Base-by-base conservation (phyloP, 1,284 basidiomycete genomes). In the Kwoniella shivajii region DNA sequence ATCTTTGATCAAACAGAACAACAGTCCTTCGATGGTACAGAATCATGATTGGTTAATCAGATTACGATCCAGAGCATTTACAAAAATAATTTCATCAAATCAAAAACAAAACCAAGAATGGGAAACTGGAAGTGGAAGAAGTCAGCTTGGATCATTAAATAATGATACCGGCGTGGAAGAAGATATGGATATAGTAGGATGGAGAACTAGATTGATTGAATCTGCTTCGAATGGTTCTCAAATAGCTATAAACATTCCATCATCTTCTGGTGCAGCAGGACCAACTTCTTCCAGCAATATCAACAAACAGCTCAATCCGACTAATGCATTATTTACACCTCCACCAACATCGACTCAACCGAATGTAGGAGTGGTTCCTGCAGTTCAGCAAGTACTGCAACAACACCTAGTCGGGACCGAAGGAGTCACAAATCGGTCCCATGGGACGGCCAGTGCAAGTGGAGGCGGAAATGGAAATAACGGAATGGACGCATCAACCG, bases 11-110 rank as follows among this genome's bases (percentile, higher is more conserved):
- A 50, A 56, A n/a, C 60, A 61, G 18, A 59, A 56, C 38, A 54
- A 46, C n/a, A 54, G 57, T 2, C 56, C 61, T 0, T 44, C 61
- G 4, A 66, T 67, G 54, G 39, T 59, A 3, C 60, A 64, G 43
- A 68, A 69, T 38, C 62, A 66, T 41, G 64, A 64, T 26, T 67
- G 67, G 67, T 63, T 71, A 11, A 46, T 55, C 18, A 55, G 66
- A 6, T 52, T 67, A 4, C 62, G 59, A 11, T 54, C 60, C 30
- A 55, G 63, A 3, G 60, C 58, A 20, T 30, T 59, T 39, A 38
- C 59, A 33, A 61, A 59, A 43, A 50, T 61, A 11, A 18, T 44
- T 24, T 42, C 55, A 16, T 42, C 52, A 26, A 26, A 20, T 13
- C 36, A 31, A 33, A 30, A 4, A 18, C 42, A n/a, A 33, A 9